Evolutionary conservation across 2,329 filamentous ascomycete species (phyloP).

Genomic region (Diplodia scrobiculata): DNA sequence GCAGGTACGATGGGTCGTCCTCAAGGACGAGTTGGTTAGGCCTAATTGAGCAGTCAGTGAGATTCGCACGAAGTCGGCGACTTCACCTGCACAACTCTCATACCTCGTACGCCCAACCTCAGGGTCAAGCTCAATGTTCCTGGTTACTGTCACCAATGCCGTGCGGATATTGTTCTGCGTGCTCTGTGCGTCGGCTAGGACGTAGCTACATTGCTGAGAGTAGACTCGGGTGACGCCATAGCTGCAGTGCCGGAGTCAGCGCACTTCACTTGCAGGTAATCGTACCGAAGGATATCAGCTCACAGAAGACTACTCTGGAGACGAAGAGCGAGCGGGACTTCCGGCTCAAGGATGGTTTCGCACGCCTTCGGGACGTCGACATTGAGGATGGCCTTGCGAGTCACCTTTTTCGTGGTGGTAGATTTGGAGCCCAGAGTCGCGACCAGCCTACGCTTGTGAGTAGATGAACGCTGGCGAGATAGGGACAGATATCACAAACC

Average conservation of each 20-base stretch:
- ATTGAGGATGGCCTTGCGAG: constrained; percentile 80
- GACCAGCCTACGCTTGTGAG: constrained; percentile 68
- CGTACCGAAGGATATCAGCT: constrained; percentile 34
- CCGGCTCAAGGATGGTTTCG: constrained; percentile 80
- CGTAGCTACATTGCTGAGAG: constrained; percentile 81
- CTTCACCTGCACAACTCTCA: constrained; percentile 34
- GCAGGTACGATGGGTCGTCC: constrained; percentile 81
- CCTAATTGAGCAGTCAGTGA: constrained; percentile 50
- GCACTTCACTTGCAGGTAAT: not conserved
- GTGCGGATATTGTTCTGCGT: constrained; percentile 72
- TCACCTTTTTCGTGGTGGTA: constrained; percentile 69
- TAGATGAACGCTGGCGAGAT: not conserved
- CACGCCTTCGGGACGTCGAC: constrained; percentile 88
- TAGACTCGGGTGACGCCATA: constrained; percentile 80
- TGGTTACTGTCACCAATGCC: constrained; percentile 60
- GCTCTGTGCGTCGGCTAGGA: constrained; percentile 76
- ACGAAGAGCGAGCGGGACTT: constrained; percentile 83
- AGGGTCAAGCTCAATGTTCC: constrained; percentile 65
- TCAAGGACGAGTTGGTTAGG: constrained; percentile 73
- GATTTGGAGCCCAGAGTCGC: constrained; percentile 81
- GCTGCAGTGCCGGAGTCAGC: constrained; percentile 31
- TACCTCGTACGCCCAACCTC: constrained; percentile 73
- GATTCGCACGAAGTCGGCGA: not conserved
- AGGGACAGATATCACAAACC: constrained; percentile 58
- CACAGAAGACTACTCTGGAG: constrained; percentile 85